Evolutionary conservation across 352 stramenopile genomes (phyloP).

Genomic region (Achlya hypogyna): DNA sequence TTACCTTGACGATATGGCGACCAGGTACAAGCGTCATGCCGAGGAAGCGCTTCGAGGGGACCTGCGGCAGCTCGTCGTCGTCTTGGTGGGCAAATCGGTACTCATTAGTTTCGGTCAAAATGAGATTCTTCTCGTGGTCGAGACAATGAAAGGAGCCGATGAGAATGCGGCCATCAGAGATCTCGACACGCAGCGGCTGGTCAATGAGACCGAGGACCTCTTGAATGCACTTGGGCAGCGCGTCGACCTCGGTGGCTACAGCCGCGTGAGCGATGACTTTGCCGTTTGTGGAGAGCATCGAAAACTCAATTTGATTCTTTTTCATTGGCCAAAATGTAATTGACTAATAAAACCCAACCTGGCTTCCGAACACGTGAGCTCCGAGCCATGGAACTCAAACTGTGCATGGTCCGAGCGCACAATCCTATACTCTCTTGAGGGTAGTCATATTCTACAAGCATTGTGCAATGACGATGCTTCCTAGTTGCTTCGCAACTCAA

Average conservation of each 20-base stretch:
- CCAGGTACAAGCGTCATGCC: constrained; percentile 69
- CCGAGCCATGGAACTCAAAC: too few relatives aligned
- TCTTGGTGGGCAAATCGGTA: constrained; percentile 24
- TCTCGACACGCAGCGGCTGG: constrained; percentile 44
- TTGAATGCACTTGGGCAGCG: constrained; percentile 19
- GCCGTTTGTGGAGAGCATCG: constrained; percentile 14
- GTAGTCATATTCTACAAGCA: too few relatives aligned
- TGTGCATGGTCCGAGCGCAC: too few relatives aligned
- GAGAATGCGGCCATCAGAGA: constrained; percentile 60
- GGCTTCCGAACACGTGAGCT: background rate
- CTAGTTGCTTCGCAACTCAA: too few relatives aligned
- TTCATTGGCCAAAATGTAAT: background rate
- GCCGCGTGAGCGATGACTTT: background rate
- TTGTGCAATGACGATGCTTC: too few relatives aligned
- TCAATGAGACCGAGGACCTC: constrained; percentile 54
- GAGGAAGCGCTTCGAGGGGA: constrained; percentile 35
- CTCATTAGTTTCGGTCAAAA: constrained; percentile 59
- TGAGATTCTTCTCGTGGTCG: constrained; percentile 78
- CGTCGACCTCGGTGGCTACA: background rate
- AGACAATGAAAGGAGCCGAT: constrained; percentile 66
- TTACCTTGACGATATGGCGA: constrained; percentile 68
- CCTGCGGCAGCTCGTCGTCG: background rate
- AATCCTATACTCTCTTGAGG: too few relatives aligned
- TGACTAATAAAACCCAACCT: background rate
- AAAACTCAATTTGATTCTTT: background rate